phyloP scores from a whole-genome alignment of 2,329 filamentous ascomycete species.

The Epichloe sylvatica region DNA sequence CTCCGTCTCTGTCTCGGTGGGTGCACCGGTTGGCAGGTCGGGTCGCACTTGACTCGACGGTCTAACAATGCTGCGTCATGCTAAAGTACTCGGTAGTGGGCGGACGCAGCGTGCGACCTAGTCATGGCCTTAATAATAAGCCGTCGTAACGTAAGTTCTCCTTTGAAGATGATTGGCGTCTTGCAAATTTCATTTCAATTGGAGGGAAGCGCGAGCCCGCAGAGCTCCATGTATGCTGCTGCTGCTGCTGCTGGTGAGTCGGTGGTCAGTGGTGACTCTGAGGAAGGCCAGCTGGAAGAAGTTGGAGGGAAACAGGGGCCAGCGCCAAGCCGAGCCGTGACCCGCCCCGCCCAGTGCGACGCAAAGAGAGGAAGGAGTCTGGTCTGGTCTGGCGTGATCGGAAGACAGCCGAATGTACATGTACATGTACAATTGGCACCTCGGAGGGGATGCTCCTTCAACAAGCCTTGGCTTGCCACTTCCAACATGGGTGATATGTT shows the following conservation, averaged over 20 bases:
- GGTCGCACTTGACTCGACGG: neutral
- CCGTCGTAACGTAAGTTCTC: too few relatives aligned
- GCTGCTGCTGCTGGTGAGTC: neutral
- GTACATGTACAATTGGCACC: too few relatives aligned
- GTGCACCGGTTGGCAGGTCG: neutral
- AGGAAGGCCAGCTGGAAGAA: too few relatives aligned
- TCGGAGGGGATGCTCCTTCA: neutral
- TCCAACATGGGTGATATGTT: neutral
- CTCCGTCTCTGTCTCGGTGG: conserved; percentile 5
- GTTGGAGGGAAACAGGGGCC: too few relatives aligned
- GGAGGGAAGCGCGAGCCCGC: neutral
- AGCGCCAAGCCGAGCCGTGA: too few relatives aligned
- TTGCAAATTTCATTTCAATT: neutral
- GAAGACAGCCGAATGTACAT: too few relatives aligned
- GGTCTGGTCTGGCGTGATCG: too few relatives aligned
- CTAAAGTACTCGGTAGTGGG: neutral
- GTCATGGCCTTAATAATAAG: neutral
- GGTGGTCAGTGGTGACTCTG: too few relatives aligned
- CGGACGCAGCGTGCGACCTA: neutral
- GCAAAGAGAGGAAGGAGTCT: too few relatives aligned
- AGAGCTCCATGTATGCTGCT: too few relatives aligned
- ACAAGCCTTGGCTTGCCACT: neutral
- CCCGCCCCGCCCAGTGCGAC: too few relatives aligned
- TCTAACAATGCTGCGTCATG: neutral
- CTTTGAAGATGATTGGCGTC: too few relatives aligned